phyloP scores from a whole-genome alignment of 176 grass and related monocot genomes.

The Oryza glaberrima region DNA sequence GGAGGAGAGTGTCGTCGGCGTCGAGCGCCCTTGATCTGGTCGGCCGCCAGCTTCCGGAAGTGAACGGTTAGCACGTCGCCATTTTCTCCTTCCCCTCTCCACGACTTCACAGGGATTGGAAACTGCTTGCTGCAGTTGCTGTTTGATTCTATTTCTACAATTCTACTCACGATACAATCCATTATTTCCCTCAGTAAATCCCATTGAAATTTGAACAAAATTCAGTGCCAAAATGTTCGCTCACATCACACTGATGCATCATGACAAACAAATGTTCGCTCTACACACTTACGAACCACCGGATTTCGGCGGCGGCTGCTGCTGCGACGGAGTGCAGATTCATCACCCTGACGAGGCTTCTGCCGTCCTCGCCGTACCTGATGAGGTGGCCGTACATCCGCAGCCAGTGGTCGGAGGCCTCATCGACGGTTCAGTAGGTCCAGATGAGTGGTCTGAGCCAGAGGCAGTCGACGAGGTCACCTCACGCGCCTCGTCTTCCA shows the following conservation, averaged over 20 bases:
- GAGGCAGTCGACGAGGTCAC: constrained; percentile 75
- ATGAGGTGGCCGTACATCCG: constrained; percentile 57
- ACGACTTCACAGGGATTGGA: too few relatives aligned
- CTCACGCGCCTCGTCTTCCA: constrained; percentile 48
- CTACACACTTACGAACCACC: neutral
- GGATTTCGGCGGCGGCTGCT: neutral
- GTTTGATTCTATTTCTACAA: neutral
- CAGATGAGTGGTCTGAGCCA: constrained; percentile 61
- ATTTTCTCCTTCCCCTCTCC: too few relatives aligned
- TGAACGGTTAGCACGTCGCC: too few relatives aligned
- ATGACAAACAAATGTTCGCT: too few relatives aligned
- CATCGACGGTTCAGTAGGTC: constrained; percentile 80
- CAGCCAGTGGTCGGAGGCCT: constrained; percentile 70
- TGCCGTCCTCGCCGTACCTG: neutral
- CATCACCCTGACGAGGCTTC: neutral
- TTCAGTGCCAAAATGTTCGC: neutral
- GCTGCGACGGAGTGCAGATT: neutral
- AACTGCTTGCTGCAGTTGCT: neutral
- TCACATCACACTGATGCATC: neutral
- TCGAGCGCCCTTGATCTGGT: too few relatives aligned
- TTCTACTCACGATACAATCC: neutral
- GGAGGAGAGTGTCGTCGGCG: too few relatives aligned
- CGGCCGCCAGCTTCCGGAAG: too few relatives aligned
- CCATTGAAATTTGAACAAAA: neutral
- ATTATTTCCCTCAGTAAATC: neutral